phyloP scores from a whole-genome alignment of 176 grass and related monocot species.

The Cenchrus americanus region DNA sequence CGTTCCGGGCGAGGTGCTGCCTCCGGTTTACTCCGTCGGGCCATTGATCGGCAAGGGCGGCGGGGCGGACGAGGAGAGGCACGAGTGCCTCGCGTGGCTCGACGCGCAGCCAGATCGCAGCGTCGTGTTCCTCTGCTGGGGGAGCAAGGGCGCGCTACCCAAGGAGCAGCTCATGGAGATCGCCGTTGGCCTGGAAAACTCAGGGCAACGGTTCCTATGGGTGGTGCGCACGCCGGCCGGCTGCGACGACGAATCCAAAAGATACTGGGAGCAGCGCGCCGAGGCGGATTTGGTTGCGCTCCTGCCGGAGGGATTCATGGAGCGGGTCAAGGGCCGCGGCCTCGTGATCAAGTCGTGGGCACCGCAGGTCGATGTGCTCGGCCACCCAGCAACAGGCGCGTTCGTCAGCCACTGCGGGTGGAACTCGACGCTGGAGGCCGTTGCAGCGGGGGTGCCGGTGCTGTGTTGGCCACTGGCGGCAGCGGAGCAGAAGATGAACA shows the following conservation, averaged over 20 bases:
- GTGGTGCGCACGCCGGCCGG: constrained; percentile 23
- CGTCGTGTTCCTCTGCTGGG: constrained; percentile 59
- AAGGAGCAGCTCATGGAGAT: constrained; percentile 37
- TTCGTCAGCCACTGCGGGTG: constrained; percentile 57
- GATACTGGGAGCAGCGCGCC: constrained; percentile 1
- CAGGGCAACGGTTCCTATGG: constrained; percentile 30
- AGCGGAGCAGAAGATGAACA: constrained; percentile 47
- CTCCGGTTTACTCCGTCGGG: neutral
- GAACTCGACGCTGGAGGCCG: constrained; percentile 52
- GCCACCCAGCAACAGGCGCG: constrained; percentile 12
- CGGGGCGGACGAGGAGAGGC: neutral
- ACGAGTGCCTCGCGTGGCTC: constrained; percentile 46
- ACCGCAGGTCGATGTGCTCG: constrained; percentile 40
- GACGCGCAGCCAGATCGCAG: constrained; percentile 50
- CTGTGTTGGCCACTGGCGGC: constrained; percentile 33
- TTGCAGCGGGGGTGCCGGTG: constrained; percentile 38
- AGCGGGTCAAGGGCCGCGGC: constrained; percentile 32
- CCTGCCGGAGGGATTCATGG: constrained; percentile 44
- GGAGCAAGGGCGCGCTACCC: constrained; percentile 25
- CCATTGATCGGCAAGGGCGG: neutral
- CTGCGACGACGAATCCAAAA: neutral
- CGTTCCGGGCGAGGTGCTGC: neutral
- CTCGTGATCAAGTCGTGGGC: constrained; percentile 32
- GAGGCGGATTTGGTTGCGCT: constrained; percentile 15
- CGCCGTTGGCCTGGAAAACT: constrained; percentile 27